A percentile compares a stretch with the other conserved stretches of the same genome.
Evolutionary conservation across 2,329 filamentous ascomycete species (phyloP).

Genomic region (Pyrenophora graminea): DNA sequence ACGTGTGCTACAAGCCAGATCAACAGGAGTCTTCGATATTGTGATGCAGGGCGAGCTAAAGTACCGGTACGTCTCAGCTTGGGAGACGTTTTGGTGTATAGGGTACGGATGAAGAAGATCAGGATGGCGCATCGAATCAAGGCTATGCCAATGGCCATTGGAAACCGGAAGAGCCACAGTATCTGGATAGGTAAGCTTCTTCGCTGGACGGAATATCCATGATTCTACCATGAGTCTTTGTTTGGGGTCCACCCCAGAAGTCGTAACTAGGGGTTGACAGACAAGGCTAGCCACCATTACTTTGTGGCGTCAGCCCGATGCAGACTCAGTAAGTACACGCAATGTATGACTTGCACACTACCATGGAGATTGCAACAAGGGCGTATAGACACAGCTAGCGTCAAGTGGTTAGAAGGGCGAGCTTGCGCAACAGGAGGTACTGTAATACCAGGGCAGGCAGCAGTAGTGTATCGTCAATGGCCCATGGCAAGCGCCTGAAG

Average conservation of each 20-base stretch:
- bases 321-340: neutral
- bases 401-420: neutral
- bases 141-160: constrained; percentile 23
- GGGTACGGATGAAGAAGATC: constrained; percentile 32
- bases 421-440: neutral
- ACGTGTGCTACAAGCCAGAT: constrained; percentile 22
- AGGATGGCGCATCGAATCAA: constrained; percentile 29
- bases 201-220: neutral
- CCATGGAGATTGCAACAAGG: constrained; percentile 17
- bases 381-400: constrained; percentile 24
- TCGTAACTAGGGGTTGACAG: constrained; percentile 12
- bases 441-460: constrained; percentile 23
- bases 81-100: constrained; percentile 25
- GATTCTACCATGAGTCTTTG: constrained; percentile 21
- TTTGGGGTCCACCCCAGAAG: constrained; percentile 12
- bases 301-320: constrained; percentile 13
- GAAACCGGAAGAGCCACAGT: constrained; percentile 27
- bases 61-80: constrained; percentile 29
- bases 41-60: neutral
- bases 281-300: constrained; percentile 23
- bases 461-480: constrained; percentile 30
- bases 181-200: constrained; percentile 20
- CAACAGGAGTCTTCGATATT: constrained; percentile 9
- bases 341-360: constrained; percentile 18
- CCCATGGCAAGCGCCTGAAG: constrained; percentile 19